A percentile compares a stretch with the other conserved stretches of the same genome.
These are phyloP conservation scores for Paspalum vaginatum DNA, from an alignment of 176 grass and related monocot species.

Conservation along the genomic window DNA sequence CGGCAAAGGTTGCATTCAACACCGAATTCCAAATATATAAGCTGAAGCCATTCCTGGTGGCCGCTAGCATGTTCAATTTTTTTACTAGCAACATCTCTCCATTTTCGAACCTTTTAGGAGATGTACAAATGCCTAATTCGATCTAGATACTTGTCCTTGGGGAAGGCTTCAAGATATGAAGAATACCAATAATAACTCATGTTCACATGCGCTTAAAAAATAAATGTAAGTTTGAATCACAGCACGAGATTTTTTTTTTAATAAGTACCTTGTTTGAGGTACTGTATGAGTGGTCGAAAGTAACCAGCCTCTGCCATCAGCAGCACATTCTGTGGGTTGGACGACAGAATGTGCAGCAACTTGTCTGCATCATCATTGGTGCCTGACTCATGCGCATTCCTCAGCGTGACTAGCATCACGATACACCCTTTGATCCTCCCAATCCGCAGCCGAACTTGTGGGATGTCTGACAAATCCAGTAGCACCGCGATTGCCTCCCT, in stretches of 20 bases:
- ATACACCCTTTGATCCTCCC: slow-evolving; percentile 85
- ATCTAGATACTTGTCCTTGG: not conserved
- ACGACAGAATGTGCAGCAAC: slow-evolving; percentile 61
- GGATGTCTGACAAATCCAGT: slow-evolving; percentile 58
- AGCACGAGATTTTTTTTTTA: no score
- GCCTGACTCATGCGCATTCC: slow-evolving; percentile 59
- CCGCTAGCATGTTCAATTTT: no score
- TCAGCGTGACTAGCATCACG: slow-evolving; percentile 73
- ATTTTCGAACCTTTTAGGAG: no score
- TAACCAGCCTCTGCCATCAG: slow-evolving; percentile 90
- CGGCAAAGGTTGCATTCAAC: not conserved
- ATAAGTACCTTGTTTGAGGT: slow-evolving; percentile 75
- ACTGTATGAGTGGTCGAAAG: slow-evolving; percentile 65
- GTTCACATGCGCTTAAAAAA: not conserved
- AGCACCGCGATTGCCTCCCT: slow-evolving; percentile 69
- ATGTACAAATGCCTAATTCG: not conserved
- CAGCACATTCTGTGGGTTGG: slow-evolving; percentile 79
- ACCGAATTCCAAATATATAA: not conserved
- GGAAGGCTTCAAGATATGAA: not conserved
- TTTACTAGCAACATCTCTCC: not conserved
- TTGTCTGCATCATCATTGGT: slow-evolving; percentile 46
- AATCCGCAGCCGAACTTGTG: slow-evolving; percentile 71
- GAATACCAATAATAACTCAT: not conserved
- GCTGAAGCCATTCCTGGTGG: not conserved
- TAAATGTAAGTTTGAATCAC: not conserved